Evolutionary conservation across 2,329 filamentous ascomycete species (phyloP), one percentile per base, ranked within the genome.

Genomic region (Thielaviopsis ethacetica): DNA sequence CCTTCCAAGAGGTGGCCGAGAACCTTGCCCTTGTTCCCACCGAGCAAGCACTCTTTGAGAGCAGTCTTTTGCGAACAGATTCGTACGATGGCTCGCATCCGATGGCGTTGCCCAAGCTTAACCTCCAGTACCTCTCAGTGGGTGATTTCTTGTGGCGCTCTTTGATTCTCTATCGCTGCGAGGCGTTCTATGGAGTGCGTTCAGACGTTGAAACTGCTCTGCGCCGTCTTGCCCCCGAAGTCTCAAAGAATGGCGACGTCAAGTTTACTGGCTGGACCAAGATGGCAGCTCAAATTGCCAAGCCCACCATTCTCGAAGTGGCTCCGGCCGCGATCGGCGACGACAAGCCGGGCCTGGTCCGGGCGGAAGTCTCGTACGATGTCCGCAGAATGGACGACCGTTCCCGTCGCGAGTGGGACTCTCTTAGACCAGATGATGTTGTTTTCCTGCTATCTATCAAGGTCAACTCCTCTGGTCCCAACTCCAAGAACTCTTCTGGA

Each of bases 111-210:
- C 93, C 93, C 2, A 98, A 98, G 69, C 73, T 97, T 53, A 98
- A 96, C 65, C 75, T 98, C 27, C 93, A 98, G 67, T 98, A 98
- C 70, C 76, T 98, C 15, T 95, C 91, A 2, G 82, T 95, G 56
- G 90, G 90, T 2, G 93, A 98, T 70, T 98, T 98, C 65, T 73
- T 98, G n/a, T 98, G 91, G 90, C 82, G 94, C 62, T 90, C 91
- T 0, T 85, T 97, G 66, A 78, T 94, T 15, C 75, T 98, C 9
- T 93, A 95, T 68, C 83, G 91, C 49, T 87, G 85, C 61, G 93
- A 98, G 70, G 81, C 91, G 0, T 96, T 97, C 68, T 97, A 94
- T 69, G 88, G 89, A 62, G 91, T 98, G 61, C 83, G 90, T 53
- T 91, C 90, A 66, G 89, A 98, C 68, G 83, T 98, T 60, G 89